Base-by-base conservation (phyloP, 768 basidiomycete species). In the Astraeus odoratus region DNA sequence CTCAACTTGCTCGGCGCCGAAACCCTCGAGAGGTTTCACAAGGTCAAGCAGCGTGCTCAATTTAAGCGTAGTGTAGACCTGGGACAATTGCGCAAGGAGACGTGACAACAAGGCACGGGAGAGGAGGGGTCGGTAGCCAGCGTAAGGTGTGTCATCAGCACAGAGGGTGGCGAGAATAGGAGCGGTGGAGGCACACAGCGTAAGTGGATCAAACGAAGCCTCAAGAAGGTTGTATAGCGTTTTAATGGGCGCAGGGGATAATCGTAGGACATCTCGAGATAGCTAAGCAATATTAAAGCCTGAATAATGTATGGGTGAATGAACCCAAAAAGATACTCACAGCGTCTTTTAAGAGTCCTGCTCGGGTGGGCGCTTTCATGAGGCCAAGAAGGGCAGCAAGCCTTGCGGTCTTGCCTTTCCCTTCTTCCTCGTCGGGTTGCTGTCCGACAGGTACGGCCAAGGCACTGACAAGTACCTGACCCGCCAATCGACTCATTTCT, bases 21-120 rank as follows among this genome's bases (percentile, higher is more conserved):
- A 58, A 5, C 70, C 75, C 10, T 76, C 77, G 16, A 90, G 70
- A 33, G 95, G 93, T 1, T 77, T 74, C 39, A 88, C 85, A 44
- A 99, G 81, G 16, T 79, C 71, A 36, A 90, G 74, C 35, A 97
- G 73, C 54, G 83, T 82, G 48, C 72, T 70, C 47, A 97, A 78
- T 52, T 80, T 83, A 70, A 97, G 81, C 10, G 85, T 81, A 23
- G 83, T 85, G 67, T 97, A 99, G 12, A 97, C 85, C 63, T 96
- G 86, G 1, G 90, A 84, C 29, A 99, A 82, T 61, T 95, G 90
- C 22, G 83, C 81, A 53, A 98, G 80, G 5, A 97, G 76, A 24
- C 92, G 86, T 3, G 92, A 91, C 51, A 97, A 82, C 15, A 96
- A 76, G 35, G 95, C 94, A 45, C 86, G 87, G 53, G 89, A 83